Conservation (phyloP, 306 rosid species). For the Corylus heterophylla region DNA sequence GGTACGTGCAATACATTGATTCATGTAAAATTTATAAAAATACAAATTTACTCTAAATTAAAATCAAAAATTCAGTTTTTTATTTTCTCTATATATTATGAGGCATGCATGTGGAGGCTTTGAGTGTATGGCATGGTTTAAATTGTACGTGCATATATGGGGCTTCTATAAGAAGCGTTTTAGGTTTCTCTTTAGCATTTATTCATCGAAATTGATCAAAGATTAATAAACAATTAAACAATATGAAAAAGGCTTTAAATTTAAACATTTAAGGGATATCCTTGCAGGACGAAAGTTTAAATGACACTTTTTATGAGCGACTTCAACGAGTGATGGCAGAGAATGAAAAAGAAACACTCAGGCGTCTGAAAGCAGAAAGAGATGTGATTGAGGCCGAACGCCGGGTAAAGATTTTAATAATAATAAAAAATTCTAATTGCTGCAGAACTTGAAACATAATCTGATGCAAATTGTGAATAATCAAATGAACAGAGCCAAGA, state of each 20-base stretch:
- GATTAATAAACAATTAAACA: not conserved
- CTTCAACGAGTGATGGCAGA: not conserved
- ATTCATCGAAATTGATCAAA: not conserved
- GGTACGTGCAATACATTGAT: not conserved
- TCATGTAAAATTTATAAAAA: too few relatives aligned
- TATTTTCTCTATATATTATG: too few relatives aligned
- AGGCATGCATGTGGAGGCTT: too few relatives aligned
- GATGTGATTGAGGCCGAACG: not conserved
- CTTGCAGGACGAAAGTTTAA: not conserved
- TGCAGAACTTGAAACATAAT: too few relatives aligned
- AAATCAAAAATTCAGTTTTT: too few relatives aligned
- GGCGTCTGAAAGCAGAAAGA: not conserved
- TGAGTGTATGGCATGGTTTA: too few relatives aligned
- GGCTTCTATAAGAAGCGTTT: not conserved
- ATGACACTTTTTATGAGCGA: not conserved
- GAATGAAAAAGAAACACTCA: not conserved
- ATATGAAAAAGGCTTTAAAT: not conserved
- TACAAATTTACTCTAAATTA: too few relatives aligned
- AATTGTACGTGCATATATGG: too few relatives aligned
- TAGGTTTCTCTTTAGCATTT: not conserved
- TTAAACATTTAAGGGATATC: not conserved
- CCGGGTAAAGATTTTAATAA: not conserved
- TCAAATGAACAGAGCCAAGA: conserved; percentile 51
- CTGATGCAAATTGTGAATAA: conserved; percentile 12
- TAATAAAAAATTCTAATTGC: not conserved